A percentile compares a stretch with the other conserved stretches of the same genome.
Conservation (phyloP, 495 filamentous ascomycete species). For the Penicillium longicatenatum region DNA sequence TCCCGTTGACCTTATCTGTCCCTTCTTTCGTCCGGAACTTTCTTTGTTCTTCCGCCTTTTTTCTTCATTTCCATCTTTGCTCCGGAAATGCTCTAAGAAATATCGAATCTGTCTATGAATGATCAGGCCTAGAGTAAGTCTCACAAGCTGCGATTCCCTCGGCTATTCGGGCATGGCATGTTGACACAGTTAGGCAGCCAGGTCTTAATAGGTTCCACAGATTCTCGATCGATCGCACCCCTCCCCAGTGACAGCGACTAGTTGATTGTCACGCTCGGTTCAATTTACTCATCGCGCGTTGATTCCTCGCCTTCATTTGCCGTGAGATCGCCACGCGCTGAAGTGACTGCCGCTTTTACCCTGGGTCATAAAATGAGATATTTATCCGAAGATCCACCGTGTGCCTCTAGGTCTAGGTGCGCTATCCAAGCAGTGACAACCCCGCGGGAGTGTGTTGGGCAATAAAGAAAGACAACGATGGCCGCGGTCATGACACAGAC, state of each 20-base stretch:
- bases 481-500: constrained; percentile 28
- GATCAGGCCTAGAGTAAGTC: background rate
- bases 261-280: background rate
- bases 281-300: background rate
- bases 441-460: constrained; percentile 17
- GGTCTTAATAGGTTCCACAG: constrained; percentile 13
- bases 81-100: background rate
- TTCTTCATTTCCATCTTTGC: background rate
- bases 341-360: constrained; percentile 5
- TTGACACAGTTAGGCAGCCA: constrained; percentile 20
- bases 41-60: background rate
- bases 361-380: constrained; percentile 41
- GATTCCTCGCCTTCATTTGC: constrained; percentile 3
- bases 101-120: background rate
- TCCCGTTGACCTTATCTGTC: background rate
- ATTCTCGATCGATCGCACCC: constrained; percentile 14
- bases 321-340: constrained; percentile 8
- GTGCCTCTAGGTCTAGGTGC: constrained; percentile 36
- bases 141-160: background rate
- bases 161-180: constrained; percentile 21
- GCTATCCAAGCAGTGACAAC: constrained; percentile 15
- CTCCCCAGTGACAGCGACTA: constrained; percentile 1
- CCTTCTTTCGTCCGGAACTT: background rate
- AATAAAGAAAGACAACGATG: constrained; percentile 30
- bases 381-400: constrained; percentile 28